Conservation (phyloP, 257 asterid species). For the Solanum phureja region DNA sequence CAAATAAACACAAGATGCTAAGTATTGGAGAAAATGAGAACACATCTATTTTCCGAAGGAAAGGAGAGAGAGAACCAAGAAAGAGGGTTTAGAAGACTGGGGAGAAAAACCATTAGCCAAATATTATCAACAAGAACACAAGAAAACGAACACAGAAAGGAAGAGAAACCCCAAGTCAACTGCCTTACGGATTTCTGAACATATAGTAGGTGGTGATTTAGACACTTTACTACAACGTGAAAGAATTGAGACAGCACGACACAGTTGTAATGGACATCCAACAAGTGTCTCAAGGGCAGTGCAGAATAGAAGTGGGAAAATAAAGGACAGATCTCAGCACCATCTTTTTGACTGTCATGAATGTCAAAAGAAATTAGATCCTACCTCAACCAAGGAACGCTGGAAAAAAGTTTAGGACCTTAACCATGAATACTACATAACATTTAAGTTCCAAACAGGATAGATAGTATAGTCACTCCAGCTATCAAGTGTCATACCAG, state of each 20-base stretch:
- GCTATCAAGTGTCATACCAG: not conserved
- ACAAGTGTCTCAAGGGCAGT: not conserved
- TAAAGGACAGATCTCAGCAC: not conserved
- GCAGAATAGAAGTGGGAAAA: not conserved
- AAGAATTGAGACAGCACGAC: not conserved
- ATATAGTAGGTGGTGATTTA: not conserved
- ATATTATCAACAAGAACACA: not conserved
- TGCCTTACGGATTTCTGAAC: not conserved
- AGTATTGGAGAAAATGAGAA: not conserved
- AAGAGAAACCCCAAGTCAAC: not conserved
- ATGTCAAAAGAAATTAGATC: not conserved
- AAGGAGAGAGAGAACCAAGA: not conserved
- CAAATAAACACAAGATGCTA: not conserved
- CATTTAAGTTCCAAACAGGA: not conserved
- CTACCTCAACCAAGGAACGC: not conserved
- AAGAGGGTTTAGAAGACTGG: not conserved
- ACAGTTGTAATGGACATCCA: not conserved
- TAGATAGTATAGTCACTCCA: not conserved
- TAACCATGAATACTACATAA: not conserved
- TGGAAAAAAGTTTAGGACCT: not conserved
- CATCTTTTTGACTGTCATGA: not conserved
- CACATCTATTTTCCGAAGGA: not conserved
- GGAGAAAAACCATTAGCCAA: not conserved
- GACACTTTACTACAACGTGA: not conserved
- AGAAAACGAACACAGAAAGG: not conserved